Conservation (phyloP, 306 rosid species). For the Vicia faba region DNA sequence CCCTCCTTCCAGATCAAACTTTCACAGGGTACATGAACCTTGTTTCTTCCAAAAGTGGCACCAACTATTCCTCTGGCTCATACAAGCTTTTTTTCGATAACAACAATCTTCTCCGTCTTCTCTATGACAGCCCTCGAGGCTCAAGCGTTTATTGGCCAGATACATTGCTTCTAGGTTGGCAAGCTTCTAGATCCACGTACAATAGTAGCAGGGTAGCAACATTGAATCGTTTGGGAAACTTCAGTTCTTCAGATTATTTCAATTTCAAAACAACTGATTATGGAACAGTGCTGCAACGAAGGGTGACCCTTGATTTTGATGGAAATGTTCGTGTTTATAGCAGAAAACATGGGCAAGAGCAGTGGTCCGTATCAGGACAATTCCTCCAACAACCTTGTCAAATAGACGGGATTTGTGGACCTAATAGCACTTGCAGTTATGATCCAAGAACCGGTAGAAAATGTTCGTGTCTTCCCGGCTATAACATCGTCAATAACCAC, state of each 20-base stretch:
- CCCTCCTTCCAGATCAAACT: too few relatives aligned
- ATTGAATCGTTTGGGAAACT: too few relatives aligned
- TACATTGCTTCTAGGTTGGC: too few relatives aligned
- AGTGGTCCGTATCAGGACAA: background rate
- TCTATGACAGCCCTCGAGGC: too few relatives aligned
- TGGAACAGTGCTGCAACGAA: background rate
- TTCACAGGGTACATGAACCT: too few relatives aligned
- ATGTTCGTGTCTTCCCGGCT: constrained; percentile 29
- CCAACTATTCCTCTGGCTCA: too few relatives aligned
- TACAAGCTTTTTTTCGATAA: too few relatives aligned
- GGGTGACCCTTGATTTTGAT: constrained; percentile 29
- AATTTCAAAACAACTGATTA: background rate
- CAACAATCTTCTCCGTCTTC: too few relatives aligned
- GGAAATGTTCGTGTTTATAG: constrained; percentile 24
- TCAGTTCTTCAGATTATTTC: background rate
- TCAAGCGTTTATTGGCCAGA: too few relatives aligned
- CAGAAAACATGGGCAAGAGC: background rate
- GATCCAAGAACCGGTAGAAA: background rate
- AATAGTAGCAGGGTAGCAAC: too few relatives aligned
- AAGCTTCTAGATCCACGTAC: too few relatives aligned
- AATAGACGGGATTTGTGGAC: constrained; percentile 36
- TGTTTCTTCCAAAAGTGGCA: too few relatives aligned
- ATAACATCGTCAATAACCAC: background rate
- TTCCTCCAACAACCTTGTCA: background rate
- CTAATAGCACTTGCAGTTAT: constrained; percentile 8